Evolutionary conservation across 345 rosid species (phyloP).

Genomic region (Rubroshorea leprosula): DNA sequence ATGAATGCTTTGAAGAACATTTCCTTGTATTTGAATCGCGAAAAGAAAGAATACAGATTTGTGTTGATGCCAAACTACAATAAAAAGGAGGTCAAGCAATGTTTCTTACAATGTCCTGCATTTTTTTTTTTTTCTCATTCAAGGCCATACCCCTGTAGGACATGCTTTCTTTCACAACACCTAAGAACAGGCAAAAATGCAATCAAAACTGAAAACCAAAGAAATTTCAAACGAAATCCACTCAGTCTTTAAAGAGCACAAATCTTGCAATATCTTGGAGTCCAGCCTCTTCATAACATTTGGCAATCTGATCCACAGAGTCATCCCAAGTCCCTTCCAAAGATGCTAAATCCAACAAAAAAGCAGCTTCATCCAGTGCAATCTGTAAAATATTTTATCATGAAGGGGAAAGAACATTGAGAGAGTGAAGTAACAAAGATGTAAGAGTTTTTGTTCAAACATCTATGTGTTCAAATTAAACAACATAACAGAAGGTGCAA

Average conservation of each 20-base stretch:
- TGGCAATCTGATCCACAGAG: constrained; percentile 45
- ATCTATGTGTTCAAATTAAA: constrained; percentile 4
- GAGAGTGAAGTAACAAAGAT: neutral
- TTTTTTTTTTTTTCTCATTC: no score
- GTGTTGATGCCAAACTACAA: neutral
- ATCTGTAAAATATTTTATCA: constrained; percentile 33
- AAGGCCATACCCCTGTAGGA: no score
- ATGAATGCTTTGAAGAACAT: no score
- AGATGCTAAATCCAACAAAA: constrained; percentile 76
- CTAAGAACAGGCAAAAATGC: neutral
- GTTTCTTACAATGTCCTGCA: neutral
- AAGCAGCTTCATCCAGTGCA: constrained; percentile 64
- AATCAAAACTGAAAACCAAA: neutral
- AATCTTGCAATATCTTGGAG: constrained; percentile 54
- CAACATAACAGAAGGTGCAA: neutral
- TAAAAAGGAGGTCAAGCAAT: neutral
- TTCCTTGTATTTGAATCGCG: no score
- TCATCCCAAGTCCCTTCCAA: constrained; percentile 82
- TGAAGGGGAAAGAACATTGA: constrained; percentile 5
- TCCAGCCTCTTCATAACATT: constrained; percentile 71
- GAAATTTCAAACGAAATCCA: neutral
- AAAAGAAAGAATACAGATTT: neutral
- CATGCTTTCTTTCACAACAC: neutral
- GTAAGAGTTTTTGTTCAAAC: neutral
- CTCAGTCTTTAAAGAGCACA: constrained; percentile 46